Conservation (phyloP, 805 yeast genomes). For the Candida boidinii region DNA sequence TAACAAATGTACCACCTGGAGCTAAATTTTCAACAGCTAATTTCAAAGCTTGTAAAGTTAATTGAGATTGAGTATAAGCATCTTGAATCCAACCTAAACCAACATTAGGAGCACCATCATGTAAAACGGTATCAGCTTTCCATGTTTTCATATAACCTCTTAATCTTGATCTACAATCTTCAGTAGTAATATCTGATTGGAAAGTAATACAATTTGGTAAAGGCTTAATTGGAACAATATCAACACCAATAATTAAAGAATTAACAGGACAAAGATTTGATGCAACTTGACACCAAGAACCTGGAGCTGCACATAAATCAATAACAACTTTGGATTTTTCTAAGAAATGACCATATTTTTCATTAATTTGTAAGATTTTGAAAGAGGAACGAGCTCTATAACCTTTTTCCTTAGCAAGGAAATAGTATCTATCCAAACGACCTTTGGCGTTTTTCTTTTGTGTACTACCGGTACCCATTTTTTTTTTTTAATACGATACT, state of each 20-base stretch:
- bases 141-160: conserved; percentile 97
- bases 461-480: conserved; percentile 60
- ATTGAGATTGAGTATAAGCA: conserved; percentile 96
- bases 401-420: conserved; percentile 94
- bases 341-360: conserved; percentile 90
- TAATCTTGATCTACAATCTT: conserved; percentile 89
- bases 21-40: conserved; percentile 88
- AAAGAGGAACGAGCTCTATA: conserved; percentile 98
- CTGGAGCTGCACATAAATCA: conserved; percentile 98
- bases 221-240: conserved; percentile 95
- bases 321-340: conserved; percentile 94
- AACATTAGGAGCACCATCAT: conserved; percentile 99
- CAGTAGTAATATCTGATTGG: conserved; percentile 96
- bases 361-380: conserved; percentile 89
- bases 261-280: conserved; percentile 86
- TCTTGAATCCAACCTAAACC: conserved; percentile 99
- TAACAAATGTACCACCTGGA: conserved; percentile 91
- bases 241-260: conserved; percentile 96
- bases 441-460: conserved; percentile 97
- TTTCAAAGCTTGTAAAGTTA: conserved; percentile 87
- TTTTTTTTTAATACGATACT: background rate
- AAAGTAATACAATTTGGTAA: conserved; percentile 90
- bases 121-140: conserved; percentile 97
- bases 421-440: conserved; percentile 96
- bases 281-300: conserved; percentile 99